Percentiles rank a stretch among this genome's conserved stretches.
phyloP scores from a whole-genome alignment of 2,329 filamentous ascomycete species.

The Verticillium zaregamsianum region DNA sequence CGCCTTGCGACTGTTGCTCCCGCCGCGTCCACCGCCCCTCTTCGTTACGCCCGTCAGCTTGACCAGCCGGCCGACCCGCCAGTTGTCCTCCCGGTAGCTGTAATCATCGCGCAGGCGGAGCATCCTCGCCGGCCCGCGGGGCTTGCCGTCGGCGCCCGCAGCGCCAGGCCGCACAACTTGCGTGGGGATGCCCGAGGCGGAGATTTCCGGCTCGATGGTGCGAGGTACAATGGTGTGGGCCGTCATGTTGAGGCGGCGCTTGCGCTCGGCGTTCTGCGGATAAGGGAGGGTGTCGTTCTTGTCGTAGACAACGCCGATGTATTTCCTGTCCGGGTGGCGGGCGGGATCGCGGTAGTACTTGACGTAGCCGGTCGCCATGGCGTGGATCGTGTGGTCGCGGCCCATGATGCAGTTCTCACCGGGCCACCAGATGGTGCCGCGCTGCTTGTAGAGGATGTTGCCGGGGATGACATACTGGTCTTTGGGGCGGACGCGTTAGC shows the following conservation, averaged over 20 bases:
- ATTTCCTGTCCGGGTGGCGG: constrained; percentile 80
- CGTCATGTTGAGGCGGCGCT: constrained; percentile 72
- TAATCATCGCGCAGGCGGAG: constrained; percentile 50
- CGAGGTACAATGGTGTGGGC: constrained; percentile 41
- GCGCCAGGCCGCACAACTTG: constrained; percentile 33
- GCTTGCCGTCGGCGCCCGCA: constrained; percentile 22
- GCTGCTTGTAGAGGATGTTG: constrained; percentile 97
- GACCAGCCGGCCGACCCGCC: constrained; percentile 51
- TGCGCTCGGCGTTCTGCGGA: constrained; percentile 67
- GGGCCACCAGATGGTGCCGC: constrained; percentile 89
- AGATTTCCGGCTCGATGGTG: constrained; percentile 33
- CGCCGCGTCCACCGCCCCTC: constrained; percentile 25
- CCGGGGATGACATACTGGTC: constrained; percentile 92
- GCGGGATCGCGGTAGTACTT: constrained; percentile 92
- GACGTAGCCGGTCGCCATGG: constrained; percentile 81
- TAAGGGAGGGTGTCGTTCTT: constrained; percentile 77
- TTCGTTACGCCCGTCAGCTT: constrained; percentile 47
- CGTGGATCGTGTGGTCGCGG: constrained; percentile 93
- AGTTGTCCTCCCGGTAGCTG: constrained; percentile 58
- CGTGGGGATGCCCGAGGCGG: constrained; percentile 46
- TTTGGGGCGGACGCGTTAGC: constrained; percentile 27
- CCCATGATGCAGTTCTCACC: constrained; percentile 96
- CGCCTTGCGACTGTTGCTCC: constrained; percentile 38
- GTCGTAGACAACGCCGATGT: constrained; percentile 89
- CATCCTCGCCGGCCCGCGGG: constrained; percentile 38